Evolutionary conservation across 257 asterid species (phyloP), one percentile per base, ranked within the genome.

Genomic region (Voacanga thouarsii): DNA sequence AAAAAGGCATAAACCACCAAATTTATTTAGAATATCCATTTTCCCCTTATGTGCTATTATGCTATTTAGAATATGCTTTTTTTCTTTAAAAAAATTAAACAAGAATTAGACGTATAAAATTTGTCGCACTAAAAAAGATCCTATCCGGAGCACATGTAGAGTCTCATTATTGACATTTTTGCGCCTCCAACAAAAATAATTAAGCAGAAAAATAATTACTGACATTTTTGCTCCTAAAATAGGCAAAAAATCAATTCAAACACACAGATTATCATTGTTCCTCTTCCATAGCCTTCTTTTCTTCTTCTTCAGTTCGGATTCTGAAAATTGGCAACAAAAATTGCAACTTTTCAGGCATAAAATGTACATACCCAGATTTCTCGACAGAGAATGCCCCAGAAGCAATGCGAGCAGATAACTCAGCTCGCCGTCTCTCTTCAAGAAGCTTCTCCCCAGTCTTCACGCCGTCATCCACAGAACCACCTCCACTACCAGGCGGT

Each of bases 351-450:
- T 39, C 45, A 7, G 5, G 15, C 23, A 23, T 28, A 47, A 24
- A 16, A 41, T 70, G 7, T 21, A 45, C 24, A 26, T 89, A 90
- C 97, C 96, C 89, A 70, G 89, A 55, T 77, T 89, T 86, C 77
- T 89, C 89, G 33, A 90, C 97, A 56, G 97, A 92, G 28, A 94
- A 94, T 83, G 83, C 94, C 37, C 97, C 97, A 67, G 97, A 88
- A 75, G 97, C 93, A 64, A 94, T 94, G 26, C 98, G 94, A 77
- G 94, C 90, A 80, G 97, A 92, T 79, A 94, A 88, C 82, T 91
- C 92, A 63, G 93, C 97, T 65, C 94, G 85, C 45, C 90, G 87
- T 82, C 91, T 94, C 86, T 87, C 91, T 72, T 92, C 88, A 74
- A 84, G 75, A 77, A 85, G 83, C 85, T 81, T 88, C 74, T 92